Conservation (phyloP, 495 filamentous ascomycete genomes). For the Lophium mytilinum region DNA sequence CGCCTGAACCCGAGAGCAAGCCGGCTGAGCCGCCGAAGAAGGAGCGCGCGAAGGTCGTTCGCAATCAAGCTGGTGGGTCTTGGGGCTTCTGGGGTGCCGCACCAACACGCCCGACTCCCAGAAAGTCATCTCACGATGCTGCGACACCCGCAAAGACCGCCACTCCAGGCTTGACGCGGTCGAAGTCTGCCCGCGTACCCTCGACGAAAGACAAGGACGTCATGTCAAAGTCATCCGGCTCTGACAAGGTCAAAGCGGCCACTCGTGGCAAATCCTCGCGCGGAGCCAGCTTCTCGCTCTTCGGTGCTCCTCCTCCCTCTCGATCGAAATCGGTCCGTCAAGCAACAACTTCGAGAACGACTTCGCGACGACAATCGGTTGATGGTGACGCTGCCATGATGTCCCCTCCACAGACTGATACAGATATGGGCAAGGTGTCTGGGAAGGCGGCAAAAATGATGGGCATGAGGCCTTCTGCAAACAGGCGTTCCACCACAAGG, state of each 20-base stretch:
- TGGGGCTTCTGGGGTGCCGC: constrained; percentile 53
- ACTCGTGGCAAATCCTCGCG: constrained; percentile 36
- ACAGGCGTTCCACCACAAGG: constrained; percentile 22
- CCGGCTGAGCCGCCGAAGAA: constrained; percentile 46
- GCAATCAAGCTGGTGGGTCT: constrained; percentile 38
- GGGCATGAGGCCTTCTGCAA: constrained; percentile 37
- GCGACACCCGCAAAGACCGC: constrained; percentile 13
- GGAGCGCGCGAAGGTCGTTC: constrained; percentile 50
- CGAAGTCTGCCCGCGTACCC: constrained; percentile 47
- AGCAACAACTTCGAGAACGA: constrained; percentile 28
- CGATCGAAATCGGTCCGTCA: constrained; percentile 44
- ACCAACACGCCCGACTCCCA: constrained; percentile 16
- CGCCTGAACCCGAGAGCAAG: constrained; percentile 40
- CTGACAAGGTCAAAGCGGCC: constrained; percentile 44
- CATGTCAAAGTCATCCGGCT: constrained; percentile 45
- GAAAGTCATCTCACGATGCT: constrained; percentile 19
- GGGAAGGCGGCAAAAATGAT: constrained; percentile 55
- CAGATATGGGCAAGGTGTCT: constrained; percentile 35
- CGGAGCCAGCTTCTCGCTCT: constrained; percentile 45
- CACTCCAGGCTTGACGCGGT: constrained; percentile 35
- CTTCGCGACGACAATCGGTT: constrained; percentile 38
- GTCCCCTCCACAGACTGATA: constrained; percentile 46
- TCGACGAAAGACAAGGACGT: constrained; percentile 42
- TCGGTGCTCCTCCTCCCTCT: constrained; percentile 44
- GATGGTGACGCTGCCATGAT: constrained; percentile 45